Conservation (phyloP, 345 rosid species). For the Eutrema japonicum region DNA sequence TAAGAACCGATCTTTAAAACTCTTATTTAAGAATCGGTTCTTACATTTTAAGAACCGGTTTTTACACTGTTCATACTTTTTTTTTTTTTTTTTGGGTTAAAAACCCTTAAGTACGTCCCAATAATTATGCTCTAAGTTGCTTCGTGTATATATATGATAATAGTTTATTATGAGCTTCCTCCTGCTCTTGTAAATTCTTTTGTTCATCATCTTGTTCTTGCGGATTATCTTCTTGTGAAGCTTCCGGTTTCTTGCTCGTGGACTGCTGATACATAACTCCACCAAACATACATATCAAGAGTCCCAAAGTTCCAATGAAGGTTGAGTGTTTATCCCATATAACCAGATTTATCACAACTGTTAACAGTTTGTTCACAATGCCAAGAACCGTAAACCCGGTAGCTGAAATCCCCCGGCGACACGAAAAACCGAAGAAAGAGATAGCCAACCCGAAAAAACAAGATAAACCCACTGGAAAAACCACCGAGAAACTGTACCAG, state of each 20-base stretch:
- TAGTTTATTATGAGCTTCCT: constrained; percentile 39
- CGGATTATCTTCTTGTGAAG: constrained; percentile 44
- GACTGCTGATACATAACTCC: constrained; percentile 87
- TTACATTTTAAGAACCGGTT: no score
- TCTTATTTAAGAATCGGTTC: no score
- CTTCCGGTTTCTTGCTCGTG: constrained; percentile 59
- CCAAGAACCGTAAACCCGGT: constrained; percentile 91
- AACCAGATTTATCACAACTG: constrained; percentile 71
- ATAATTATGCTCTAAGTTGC: no score
- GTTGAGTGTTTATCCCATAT: constrained; percentile 90
- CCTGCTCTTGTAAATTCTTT: constrained; percentile 62
- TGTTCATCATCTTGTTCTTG: constrained; percentile 60
- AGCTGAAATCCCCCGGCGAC: constrained; percentile 82
- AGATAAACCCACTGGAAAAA: constrained; percentile 76
- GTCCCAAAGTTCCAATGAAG: constrained; percentile 73
- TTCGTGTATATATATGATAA: constrained; percentile 27
- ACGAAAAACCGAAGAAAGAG: constrained; percentile 89
- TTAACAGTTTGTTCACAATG: constrained; percentile 79
- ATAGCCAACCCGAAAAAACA: constrained; percentile 81
- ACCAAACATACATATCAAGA: constrained; percentile 76
- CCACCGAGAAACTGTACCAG: constrained; percentile 64
- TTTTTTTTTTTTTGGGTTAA: no score
- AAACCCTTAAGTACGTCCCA: no score
- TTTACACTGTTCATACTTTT: no score
- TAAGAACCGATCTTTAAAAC: no score